phyloP scores from a whole-genome alignment of 2,329 filamentous ascomycete genomes.

The Penicillium hordei region DNA sequence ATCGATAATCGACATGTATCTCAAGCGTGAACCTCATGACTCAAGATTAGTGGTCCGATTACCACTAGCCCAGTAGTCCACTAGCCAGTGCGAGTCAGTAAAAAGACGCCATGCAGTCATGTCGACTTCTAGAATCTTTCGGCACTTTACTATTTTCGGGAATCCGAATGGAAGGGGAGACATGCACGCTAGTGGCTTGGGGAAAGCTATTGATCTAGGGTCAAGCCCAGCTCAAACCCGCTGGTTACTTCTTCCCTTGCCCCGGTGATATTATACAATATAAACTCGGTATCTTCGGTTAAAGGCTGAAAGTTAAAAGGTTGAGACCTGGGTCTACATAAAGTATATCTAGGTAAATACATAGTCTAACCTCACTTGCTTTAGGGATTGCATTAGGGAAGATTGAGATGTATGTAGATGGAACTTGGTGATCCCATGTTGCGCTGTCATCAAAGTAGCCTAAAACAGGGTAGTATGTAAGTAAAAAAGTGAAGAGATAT shows the following conservation, averaged over 20 bases:
- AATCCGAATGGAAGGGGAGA: conserved; percentile 2
- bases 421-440: not conserved
- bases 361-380: not conserved
- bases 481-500: not conserved
- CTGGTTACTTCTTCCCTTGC: not conserved
- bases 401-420: not conserved
- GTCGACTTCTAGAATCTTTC: not conserved
- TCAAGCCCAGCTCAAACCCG: not conserved
- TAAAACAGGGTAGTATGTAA: not conserved
- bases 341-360: not conserved
- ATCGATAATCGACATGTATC: not conserved
- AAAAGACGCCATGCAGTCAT: conserved; percentile 1
- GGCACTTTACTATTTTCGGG: conserved; percentile 1
- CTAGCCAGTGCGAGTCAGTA: not conserved
- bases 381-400: too few relatives aligned
- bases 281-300: conserved; percentile 10
- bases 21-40: conserved; percentile 6
- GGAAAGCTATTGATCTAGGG: not conserved
- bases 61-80: not conserved
- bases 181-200: not conserved
- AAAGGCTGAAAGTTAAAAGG: conserved; percentile 3
- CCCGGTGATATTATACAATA: conserved; percentile 8
- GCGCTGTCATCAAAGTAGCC: not conserved
- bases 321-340: not conserved
- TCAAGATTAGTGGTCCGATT: conserved; percentile 14